A percentile compares a stretch with the other conserved stretches of the same genome.
These are phyloP conservation scores for Xylaria sp. DNA, from an alignment of 2,329 filamentous ascomycete species.

Conservation along the genomic window DNA sequence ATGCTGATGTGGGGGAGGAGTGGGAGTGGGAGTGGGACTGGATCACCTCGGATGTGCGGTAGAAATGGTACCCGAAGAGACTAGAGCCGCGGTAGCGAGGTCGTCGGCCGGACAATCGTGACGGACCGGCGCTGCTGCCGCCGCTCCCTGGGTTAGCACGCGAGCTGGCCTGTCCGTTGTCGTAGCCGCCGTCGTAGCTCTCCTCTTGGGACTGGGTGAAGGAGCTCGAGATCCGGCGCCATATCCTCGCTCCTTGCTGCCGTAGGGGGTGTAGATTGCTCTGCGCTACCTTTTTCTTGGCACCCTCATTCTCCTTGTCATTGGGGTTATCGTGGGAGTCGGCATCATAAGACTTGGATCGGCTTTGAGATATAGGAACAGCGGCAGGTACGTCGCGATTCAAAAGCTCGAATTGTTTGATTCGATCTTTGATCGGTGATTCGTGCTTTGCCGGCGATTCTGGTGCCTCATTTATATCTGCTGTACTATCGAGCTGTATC, in stretches of 20 bases:
- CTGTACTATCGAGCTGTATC: constrained; percentile 1
- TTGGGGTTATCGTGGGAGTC: neutral
- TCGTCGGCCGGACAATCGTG: constrained; percentile 5
- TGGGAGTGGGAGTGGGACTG: constrained; percentile 6
- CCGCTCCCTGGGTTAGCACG: constrained; percentile 3
- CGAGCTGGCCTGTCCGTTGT: constrained; percentile 8
- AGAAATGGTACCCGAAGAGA: constrained; percentile 28
- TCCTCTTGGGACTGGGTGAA: constrained; percentile 29
- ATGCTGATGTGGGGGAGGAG: constrained; percentile 21
- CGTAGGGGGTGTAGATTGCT: constrained; percentile 29
- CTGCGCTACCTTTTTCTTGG: constrained; percentile 6
- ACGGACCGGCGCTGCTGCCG: neutral
- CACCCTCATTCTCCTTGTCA: constrained; percentile 5
- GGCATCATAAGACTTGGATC: constrained; percentile 13
- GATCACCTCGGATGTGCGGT: constrained; percentile 12
- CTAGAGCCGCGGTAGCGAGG: constrained; percentile 15
- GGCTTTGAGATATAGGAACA: neutral
- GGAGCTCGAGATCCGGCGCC: constrained; percentile 36
- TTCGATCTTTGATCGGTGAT: constrained; percentile 35
- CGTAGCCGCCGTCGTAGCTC: constrained; percentile 15
- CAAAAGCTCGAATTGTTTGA: constrained; percentile 35
- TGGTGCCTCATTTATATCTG: neutral
- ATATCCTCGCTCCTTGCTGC: constrained; percentile 30
- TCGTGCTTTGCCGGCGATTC: constrained; percentile 16
- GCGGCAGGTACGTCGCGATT: constrained; percentile 17